Base-by-base conservation (phyloP, 371 early-diverging fungal genomes). In the Circinella umbellata region DNA sequence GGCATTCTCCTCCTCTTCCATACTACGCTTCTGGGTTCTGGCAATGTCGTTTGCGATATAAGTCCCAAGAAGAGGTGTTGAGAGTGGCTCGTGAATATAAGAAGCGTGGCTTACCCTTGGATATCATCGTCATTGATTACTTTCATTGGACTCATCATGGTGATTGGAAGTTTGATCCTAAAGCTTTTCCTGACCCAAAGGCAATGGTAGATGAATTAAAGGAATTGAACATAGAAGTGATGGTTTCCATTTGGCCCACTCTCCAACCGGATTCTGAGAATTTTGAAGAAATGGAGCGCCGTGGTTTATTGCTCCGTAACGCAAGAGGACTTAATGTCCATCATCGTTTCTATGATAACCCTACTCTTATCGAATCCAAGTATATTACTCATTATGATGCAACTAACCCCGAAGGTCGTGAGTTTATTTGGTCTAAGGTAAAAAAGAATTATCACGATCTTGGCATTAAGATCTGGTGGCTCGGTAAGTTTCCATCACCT, bases 21-120 rank as follows among this genome's bases (percentile, higher is more conserved):
- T 70, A 70, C 36, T 70, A 70, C 59, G 70, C 70, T 0, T 70
- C 70, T 34, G 70, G 70, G 20, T 70, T 70, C 70, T 70, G 70
- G 70, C 70, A 70, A 46, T 70, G 70, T 61, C 70, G 70, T 39
- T 64, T 70, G 18, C 70, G 70, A 36, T 70, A 70, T 47, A 42
- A 53, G 27, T 59, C 70, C 5, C 70, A 70, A 20, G 55, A 70
- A 18, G 70, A 70, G 51, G 70, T 70, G 1, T 48, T 70, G 57
- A 49, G 37, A 18, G 70, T 70, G 8, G 70, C 70, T 14, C 64
- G 70, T 15, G 66, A 70, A 38, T 69, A 69, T 42, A 69, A 69
- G 55, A 69, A 54, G 27, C 69, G 69, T 55, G 63, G 55, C 36
- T 46, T 69, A 6, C 63, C 69, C 7, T 53, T 69, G 20, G 69